Conservation (phyloP, 306 rosid species). For the Coriaria nepalensis region DNA sequence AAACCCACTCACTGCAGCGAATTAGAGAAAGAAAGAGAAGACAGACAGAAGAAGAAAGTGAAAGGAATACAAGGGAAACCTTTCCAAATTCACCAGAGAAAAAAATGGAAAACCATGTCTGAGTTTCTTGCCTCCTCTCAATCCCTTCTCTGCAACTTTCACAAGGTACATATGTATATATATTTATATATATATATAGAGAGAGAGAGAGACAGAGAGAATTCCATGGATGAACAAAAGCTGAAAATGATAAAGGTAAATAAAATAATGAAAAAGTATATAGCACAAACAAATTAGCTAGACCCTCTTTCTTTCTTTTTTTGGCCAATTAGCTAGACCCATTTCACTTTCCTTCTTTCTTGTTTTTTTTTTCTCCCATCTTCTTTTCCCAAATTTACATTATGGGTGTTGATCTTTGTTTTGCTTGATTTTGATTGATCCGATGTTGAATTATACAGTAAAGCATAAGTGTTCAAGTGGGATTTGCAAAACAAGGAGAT, state of each 20-base stretch:
- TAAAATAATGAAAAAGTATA: slow-evolving; percentile 13
- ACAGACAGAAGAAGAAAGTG: slow-evolving; percentile 16
- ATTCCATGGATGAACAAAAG: slow-evolving; percentile 24
- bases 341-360: slow-evolving; percentile 10
- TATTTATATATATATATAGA: neutral
- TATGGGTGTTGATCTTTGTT: slow-evolving; percentile 23
- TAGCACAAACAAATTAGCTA: slow-evolving; percentile 12
- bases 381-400: slow-evolving; percentile 8
- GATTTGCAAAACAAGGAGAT: neutral
- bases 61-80: slow-evolving; percentile 30
- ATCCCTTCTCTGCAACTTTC: slow-evolving; percentile 33
- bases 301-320: no score
- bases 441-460: slow-evolving; percentile 2
- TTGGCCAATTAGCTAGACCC: slow-evolving; percentile 7
- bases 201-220: neutral
- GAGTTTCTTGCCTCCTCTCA: slow-evolving; percentile 53
- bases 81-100: slow-evolving; percentile 39
- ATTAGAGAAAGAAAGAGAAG: slow-evolving; percentile 46
- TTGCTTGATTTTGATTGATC: slow-evolving; percentile 16
- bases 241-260: slow-evolving; percentile 36
- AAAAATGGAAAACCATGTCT: slow-evolving; percentile 64
- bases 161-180: slow-evolving; percentile 36
- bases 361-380: neutral
- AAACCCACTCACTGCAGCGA: slow-evolving; percentile 2
- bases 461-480: neutral